phyloP scores from a whole-genome alignment of 768 basidiomycete species.

The Saitozyma podzolica region DNA sequence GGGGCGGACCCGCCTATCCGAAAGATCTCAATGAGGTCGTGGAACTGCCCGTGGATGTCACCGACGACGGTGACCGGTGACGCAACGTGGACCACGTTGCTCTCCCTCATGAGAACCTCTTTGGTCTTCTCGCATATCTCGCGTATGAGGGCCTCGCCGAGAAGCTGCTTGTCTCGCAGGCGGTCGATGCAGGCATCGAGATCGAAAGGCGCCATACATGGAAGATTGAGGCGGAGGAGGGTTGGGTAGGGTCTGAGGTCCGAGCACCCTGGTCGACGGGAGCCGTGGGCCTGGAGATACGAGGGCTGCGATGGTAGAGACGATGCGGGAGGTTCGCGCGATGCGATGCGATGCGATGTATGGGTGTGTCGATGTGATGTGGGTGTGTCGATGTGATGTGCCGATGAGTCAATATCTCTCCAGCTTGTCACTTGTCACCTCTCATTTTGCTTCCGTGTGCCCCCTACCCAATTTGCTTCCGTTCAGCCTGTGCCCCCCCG shows the following conservation, averaged over 20 bases:
- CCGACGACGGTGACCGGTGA: conserved; percentile 98
- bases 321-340: too few relatives aligned
- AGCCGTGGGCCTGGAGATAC: too few relatives aligned
- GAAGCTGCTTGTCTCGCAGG: conserved; percentile 82
- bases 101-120: conserved; percentile 97
- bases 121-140: conserved; percentile 99
- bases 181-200: conserved; percentile 94
- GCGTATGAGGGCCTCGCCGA: conserved; percentile 88
- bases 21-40: conserved; percentile 98
- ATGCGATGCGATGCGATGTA: too few relatives aligned
- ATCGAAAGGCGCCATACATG: conserved; percentile 64
- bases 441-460: too few relatives aligned
- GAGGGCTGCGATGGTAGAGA: too few relatives aligned
- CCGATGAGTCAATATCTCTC: neutral
- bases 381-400: conserved; percentile 1
- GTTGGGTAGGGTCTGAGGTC: too few relatives aligned
- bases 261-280: too few relatives aligned
- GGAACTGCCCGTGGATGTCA: conserved; percentile 99
- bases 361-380: conserved; percentile 2
- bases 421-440: too few relatives aligned
- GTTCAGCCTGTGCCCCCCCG: too few relatives aligned
- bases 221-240: too few relatives aligned
- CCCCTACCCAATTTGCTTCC: too few relatives aligned
- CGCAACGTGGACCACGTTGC: conserved; percentile 94
- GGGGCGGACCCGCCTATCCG: conserved; percentile 97